phyloP scores from a whole-genome alignment of 163 green algal species.

The Chlamydomonas reinhardtii region DNA sequence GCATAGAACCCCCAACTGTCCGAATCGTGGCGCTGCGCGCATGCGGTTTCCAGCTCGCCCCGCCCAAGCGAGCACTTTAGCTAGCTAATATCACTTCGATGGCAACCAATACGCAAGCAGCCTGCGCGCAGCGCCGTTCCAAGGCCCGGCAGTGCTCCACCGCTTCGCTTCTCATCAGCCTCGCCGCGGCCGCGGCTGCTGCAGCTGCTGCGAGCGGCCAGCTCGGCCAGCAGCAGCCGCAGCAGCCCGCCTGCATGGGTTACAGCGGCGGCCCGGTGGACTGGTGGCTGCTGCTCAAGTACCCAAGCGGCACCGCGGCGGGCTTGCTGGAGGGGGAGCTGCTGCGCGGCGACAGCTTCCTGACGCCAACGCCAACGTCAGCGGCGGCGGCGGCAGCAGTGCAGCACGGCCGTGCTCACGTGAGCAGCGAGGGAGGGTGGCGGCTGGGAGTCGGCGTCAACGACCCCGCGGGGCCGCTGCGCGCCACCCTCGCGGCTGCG shows the following conservation, averaged over 20 bases:
- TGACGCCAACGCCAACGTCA: no score
- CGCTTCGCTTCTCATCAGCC: no score
- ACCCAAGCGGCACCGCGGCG: background rate
- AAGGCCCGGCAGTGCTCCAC: no score
- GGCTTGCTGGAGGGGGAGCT: slow-evolving; percentile 8
- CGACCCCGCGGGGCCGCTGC: slow-evolving; percentile 9
- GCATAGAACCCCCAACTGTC: no score
- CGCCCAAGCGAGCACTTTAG: no score
- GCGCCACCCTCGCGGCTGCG: slow-evolving; percentile 9
- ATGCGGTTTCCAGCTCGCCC: no score
- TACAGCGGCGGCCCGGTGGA: background rate
- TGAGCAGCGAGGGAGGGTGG: background rate
- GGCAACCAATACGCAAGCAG: background rate
- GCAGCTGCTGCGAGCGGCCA: no score
- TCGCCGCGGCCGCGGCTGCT: background rate
- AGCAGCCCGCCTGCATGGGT: background rate
- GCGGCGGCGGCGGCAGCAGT: background rate
- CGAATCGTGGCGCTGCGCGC: no score
- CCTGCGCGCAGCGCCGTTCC: no score
- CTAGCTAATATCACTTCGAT: no score
- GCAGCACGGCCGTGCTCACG: background rate
- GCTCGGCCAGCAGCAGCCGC: no score
- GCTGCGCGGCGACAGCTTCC: background rate
- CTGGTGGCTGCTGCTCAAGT: slow-evolving; percentile 40
- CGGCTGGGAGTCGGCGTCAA: background rate